A percentile compares a stretch with the other conserved stretches of the same genome.
These are phyloP conservation scores for Gaertneriomyces sp. DNA, from an alignment of 192 early-diverging fungal species.

Conservation along the genomic window DNA sequence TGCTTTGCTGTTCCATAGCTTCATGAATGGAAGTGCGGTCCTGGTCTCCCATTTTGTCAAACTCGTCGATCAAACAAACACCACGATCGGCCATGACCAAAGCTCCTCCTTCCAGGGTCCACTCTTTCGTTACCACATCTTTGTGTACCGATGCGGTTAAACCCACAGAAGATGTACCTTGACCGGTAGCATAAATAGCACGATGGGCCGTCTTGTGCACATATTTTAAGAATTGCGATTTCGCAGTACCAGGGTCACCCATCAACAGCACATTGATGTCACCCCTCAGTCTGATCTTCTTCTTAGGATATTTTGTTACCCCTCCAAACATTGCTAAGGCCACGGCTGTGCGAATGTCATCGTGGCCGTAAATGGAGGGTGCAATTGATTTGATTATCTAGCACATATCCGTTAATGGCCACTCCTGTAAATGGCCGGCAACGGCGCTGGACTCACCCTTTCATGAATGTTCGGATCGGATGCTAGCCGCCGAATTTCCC, in stretches of 20 bases:
- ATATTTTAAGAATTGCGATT: conserved; percentile 82
- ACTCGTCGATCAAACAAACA: conserved; percentile 87
- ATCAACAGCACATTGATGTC: conserved; percentile 97
- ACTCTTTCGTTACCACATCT: conserved; percentile 67
- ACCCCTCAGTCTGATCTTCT: conserved; percentile 92
- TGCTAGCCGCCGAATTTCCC: conserved; percentile 66
- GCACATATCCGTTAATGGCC: background rate
- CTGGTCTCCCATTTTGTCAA: conserved; percentile 86
- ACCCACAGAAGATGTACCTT: conserved; percentile 65
- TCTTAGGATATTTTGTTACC: conserved; percentile 88
- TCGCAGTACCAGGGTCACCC: conserved; percentile 81
- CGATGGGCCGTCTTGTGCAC: conserved; percentile 75
- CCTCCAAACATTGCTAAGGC: conserved; percentile 95
- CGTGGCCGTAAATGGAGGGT: conserved; percentile 98
- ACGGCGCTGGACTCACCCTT: background rate
- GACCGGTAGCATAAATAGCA: conserved; percentile 77
- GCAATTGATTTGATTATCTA: conserved; percentile 91
- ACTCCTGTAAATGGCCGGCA: conserved; percentile 2
- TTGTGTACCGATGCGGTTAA: conserved; percentile 71
- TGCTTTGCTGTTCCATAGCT: conserved; percentile 84
- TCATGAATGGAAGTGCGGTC: conserved; percentile 90
- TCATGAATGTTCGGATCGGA: conserved; percentile 55
- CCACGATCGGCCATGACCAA: conserved; percentile 87
- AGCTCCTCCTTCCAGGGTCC: conserved; percentile 76
- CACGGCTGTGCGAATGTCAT: conserved; percentile 92